Evolutionary conservation across 1,284 basidiomycete genomes (phyloP).

Genomic region (Cerrena zonata): DNA sequence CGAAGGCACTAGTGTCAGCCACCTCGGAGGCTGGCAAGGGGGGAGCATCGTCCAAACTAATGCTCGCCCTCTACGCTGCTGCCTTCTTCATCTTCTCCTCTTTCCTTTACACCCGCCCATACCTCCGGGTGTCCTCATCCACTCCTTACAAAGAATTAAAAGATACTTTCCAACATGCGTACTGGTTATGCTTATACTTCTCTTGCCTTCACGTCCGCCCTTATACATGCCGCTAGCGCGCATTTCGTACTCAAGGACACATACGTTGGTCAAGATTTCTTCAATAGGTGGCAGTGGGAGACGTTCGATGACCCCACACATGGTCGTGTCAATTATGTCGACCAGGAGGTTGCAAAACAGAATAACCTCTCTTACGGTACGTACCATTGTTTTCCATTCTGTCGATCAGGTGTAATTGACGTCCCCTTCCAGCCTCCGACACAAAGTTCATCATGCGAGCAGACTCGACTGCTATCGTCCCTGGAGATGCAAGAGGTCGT

Average conservation of each 20-base stretch:
- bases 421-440: slow-evolving; percentile 24
- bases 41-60: neutral
- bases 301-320: slow-evolving; percentile 48
- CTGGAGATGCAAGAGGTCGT: slow-evolving; percentile 36
- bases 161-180: slow-evolving; percentile 20
- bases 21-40: too few relatives aligned
- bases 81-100: slow-evolving; percentile 25
- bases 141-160: slow-evolving; percentile 17
- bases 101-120: slow-evolving; percentile 24
- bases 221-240: slow-evolving; percentile 17
- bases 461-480: slow-evolving; percentile 30
- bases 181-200: slow-evolving; percentile 17
- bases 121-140: slow-evolving; percentile 14
- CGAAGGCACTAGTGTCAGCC: neutral
- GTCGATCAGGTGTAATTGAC: slow-evolving; percentile 2
- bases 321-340: slow-evolving; percentile 49
- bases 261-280: slow-evolving; percentile 37
- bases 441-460: slow-evolving; percentile 46
- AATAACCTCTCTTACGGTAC: slow-evolving; percentile 39
- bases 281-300: slow-evolving; percentile 40
- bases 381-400: slow-evolving; percentile 10
- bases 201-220: slow-evolving; percentile 9
- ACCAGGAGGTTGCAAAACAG: slow-evolving; percentile 31
- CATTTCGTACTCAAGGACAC: slow-evolving; percentile 27
- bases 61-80: slow-evolving; percentile 4